Percentiles rank a stretch among this genome's conserved stretches.
Evolutionary conservation across 2,329 filamentous ascomycete genomes (phyloP).

Genomic region (Xylaria sp.): DNA sequence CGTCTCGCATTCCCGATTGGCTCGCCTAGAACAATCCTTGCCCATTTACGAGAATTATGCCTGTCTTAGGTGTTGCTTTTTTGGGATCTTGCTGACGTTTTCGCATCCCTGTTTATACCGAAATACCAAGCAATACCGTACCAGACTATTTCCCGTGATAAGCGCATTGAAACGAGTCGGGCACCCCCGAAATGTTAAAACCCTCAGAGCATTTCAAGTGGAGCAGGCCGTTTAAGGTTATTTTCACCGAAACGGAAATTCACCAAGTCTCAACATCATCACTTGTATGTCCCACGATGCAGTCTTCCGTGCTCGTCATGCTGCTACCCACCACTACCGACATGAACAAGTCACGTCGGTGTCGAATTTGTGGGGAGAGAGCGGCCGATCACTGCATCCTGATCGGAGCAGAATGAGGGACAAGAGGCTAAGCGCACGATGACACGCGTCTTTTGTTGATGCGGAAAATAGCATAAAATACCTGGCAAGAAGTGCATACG

Average conservation of each 20-base stretch:
- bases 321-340: constrained; percentile 29
- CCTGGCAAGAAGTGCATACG: not conserved
- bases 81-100: constrained; percentile 25
- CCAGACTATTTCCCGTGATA: constrained; percentile 20
- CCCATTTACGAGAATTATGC: constrained; percentile 28
- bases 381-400: constrained; percentile 26
- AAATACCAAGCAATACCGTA: constrained; percentile 15
- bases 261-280: not conserved
- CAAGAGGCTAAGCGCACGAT: constrained; percentile 26
- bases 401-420: constrained; percentile 23
- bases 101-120: constrained; percentile 12
- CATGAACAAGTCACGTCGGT: constrained; percentile 28
- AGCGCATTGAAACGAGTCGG: constrained; percentile 24
- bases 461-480: constrained; percentile 24
- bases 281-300: not conserved
- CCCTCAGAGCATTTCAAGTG: constrained; percentile 1
- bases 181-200: not conserved
- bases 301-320: constrained; percentile 20
- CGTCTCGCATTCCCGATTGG: constrained; percentile 35
- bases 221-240: not conserved
- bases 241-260: not conserved
- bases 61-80: constrained; percentile 33
- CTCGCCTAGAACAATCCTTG: constrained; percentile 28
- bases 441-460: constrained; percentile 33
- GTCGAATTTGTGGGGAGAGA: constrained; percentile 30